Evolutionary conservation across 23 red algal species (phyloP).

Genomic region (Gracilaria domingensis): DNA sequence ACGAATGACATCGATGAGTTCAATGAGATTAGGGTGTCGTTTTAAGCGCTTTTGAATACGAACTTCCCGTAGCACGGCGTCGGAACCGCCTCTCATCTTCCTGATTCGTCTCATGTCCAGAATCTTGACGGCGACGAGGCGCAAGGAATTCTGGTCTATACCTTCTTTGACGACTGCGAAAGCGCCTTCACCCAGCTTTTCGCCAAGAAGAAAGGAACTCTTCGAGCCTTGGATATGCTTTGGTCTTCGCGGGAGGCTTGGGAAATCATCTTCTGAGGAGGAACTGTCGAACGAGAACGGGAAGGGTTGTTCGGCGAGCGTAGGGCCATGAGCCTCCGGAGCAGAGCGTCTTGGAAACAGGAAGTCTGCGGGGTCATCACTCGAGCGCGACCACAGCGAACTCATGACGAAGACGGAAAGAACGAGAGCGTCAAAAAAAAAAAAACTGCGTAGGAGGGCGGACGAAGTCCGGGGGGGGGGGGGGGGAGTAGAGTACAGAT

Average conservation of each 20-base stretch:
- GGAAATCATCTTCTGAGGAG: constrained; percentile 43
- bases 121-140: constrained; percentile 96
- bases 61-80: constrained; percentile 90
- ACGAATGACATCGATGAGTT: constrained; percentile 92
- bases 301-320: constrained; percentile 10
- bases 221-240: constrained; percentile 64
- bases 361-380: constrained; percentile 30
- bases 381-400: constrained; percentile 24
- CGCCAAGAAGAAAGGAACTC: constrained; percentile 83
- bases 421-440: background rate
- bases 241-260: constrained; percentile 21
- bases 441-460: too few relatives aligned
- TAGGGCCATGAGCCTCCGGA: background rate
- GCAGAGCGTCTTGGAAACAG: constrained; percentile 26
- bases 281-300: constrained; percentile 29
- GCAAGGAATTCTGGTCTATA: constrained; percentile 86
- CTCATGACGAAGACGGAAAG: background rate
- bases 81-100: constrained; percentile 80
- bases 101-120: constrained; percentile 84
- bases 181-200: constrained; percentile 92
- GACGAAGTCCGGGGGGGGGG: background rate
- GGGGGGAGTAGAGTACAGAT: background rate
- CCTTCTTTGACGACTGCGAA: constrained; percentile 94
- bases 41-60: constrained; percentile 83
- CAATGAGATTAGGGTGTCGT: constrained; percentile 92